Evolutionary conservation across 2,329 filamentous ascomycete species (phyloP).

Genomic region (Fusarium sororula): DNA sequence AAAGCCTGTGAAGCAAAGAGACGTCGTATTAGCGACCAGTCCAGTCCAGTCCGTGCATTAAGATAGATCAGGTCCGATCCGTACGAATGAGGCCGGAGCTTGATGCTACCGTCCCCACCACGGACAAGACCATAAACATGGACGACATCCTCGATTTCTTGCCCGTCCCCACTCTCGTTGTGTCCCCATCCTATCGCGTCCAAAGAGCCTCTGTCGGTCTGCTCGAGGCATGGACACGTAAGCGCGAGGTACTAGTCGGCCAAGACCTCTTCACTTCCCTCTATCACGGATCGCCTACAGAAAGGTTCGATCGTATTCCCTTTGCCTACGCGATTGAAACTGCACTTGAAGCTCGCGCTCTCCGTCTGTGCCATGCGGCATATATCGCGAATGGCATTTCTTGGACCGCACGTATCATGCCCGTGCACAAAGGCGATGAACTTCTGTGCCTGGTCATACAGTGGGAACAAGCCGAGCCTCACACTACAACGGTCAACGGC

Average conservation of each 20-base stretch:
- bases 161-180: slow-evolving; percentile 2
- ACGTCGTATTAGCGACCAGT: neutral
- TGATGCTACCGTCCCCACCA: neutral
- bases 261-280: slow-evolving; percentile 6
- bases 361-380: neutral
- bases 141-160: neutral
- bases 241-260: neutral
- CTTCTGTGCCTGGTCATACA: neutral
- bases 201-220: neutral
- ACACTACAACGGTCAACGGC: neutral
- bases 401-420: slow-evolving; percentile 2
- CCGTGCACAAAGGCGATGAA: neutral
- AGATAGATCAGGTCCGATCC: no score
- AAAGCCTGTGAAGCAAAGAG: neutral
- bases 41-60: no score
- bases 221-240: neutral
- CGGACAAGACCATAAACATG: neutral
- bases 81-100: neutral
- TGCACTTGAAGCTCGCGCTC: neutral
- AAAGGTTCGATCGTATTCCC: slow-evolving; percentile 3
- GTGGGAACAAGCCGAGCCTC: neutral
- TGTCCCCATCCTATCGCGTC: neutral
- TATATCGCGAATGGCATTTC: neutral
- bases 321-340: neutral
- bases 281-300: neutral